These are phyloP conservation scores for Silene vulgaris DNA, from an alignment of 179 eudicot genomes.

Conservation along the genomic window DNA sequence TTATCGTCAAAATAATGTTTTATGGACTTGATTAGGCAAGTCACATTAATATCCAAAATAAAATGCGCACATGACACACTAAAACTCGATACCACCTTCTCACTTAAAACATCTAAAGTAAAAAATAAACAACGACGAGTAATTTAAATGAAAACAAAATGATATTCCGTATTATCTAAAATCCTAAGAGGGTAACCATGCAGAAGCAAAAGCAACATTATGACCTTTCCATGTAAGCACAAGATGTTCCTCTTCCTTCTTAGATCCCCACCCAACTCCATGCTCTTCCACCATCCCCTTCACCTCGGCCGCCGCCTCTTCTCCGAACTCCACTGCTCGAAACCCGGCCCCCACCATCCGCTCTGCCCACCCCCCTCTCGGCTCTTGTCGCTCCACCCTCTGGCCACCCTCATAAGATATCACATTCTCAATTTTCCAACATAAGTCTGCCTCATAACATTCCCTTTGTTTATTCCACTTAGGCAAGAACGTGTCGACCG, in stretches of 20 bases:
- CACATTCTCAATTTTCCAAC: constrained; percentile 89
- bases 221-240: constrained; percentile 98
- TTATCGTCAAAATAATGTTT: no score
- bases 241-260: constrained; percentile 78
- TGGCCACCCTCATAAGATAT: constrained; percentile 55
- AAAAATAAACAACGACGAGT: not conserved
- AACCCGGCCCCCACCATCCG: constrained; percentile 61
- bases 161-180: no score
- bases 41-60: no score
- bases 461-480: constrained; percentile 64
- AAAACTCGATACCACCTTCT: not conserved
- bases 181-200: constrained; percentile 49
- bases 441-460: constrained; percentile 81
- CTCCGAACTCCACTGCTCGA: constrained; percentile 41
- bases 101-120: no score
- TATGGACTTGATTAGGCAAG: no score
- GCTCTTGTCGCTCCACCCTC: constrained; percentile 75
- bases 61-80: not conserved
- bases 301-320: constrained; percentile 59
- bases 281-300: constrained; percentile 81
- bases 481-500: constrained; percentile 72
- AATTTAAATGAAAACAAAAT: not conserved
- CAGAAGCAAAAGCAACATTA: constrained; percentile 84
- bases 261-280: constrained; percentile 93
- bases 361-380: constrained; percentile 54